A percentile compares a stretch with the other conserved stretches of the same genome.
Evolutionary conservation across 352 stramenopile species (phyloP).

Genomic region (Phytopythium cucurbitacearum): DNA sequence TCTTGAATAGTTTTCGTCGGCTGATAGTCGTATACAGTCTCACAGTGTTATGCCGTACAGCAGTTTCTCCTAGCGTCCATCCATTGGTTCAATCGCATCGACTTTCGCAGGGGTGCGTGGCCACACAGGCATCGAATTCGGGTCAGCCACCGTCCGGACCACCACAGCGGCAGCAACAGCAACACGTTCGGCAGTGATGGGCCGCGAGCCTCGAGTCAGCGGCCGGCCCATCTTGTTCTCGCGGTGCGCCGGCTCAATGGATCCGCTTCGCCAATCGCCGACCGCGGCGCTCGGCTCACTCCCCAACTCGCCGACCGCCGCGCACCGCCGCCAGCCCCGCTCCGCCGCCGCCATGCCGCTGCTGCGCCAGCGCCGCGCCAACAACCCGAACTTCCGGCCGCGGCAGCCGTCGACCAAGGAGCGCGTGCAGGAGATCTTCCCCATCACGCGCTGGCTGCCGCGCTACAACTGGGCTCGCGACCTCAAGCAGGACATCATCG

Average conservation of each 20-base stretch:
- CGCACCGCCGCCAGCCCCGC: not conserved
- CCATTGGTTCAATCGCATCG: too few species aligned
- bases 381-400: constrained; percentile 4
- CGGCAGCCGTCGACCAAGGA: not conserved
- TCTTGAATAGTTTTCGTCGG: too few species aligned
- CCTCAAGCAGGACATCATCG: constrained; percentile 52
- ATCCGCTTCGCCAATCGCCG: not conserved
- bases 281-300: not conserved
- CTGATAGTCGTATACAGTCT: too few species aligned
- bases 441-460: constrained; percentile 53
- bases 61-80: too few species aligned
- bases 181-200: too few species aligned
- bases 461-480: constrained; percentile 40
- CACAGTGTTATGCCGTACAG: too few species aligned
- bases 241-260: not conserved
- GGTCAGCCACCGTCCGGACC: too few species aligned
- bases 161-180: too few species aligned
- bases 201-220: too few species aligned
- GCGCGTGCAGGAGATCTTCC: constrained; percentile 1
- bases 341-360: not conserved
- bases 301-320: not conserved
- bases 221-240: too few species aligned
- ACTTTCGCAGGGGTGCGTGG: too few species aligned
- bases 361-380: not conserved
- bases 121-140: too few species aligned